phyloP scores from a whole-genome alignment of 371 early-diverging fungal species.

The Catenaria anguillulae region DNA sequence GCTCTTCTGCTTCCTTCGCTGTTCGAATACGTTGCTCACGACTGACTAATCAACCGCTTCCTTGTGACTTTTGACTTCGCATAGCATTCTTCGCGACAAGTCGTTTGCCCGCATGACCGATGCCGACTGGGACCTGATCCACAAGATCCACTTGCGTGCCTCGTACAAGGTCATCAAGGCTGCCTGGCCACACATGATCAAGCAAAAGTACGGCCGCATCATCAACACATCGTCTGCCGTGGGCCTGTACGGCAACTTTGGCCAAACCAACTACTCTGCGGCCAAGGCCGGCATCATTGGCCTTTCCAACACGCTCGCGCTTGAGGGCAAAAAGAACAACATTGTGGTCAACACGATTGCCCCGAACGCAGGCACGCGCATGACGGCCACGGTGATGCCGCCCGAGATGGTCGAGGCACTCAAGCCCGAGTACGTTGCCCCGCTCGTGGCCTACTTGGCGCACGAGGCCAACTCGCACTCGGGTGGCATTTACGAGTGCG shows the following conservation, averaged over 20 bases:
- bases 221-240: slow-evolving; percentile 81
- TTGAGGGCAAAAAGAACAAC: slow-evolving; percentile 49
- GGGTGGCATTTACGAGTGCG: slow-evolving; percentile 54
- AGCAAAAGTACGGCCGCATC: slow-evolving; percentile 57
- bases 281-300: slow-evolving; percentile 59
- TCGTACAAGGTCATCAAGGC: slow-evolving; percentile 53
- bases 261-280: slow-evolving; percentile 90
- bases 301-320: slow-evolving; percentile 53
- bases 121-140: slow-evolving; percentile 55
- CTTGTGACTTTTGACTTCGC: too few relatives aligned
- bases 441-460: slow-evolving; percentile 50
- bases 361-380: slow-evolving; percentile 60
- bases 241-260: slow-evolving; percentile 98
- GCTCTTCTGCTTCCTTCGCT: too few relatives aligned
- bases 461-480: slow-evolving; percentile 39
- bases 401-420: slow-evolving; percentile 59
- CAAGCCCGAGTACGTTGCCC: slow-evolving; percentile 65
- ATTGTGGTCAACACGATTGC: slow-evolving; percentile 57
- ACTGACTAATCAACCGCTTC: too few relatives aligned
- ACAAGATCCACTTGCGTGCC: slow-evolving; percentile 51
- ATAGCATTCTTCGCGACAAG: slow-evolving; percentile 60
- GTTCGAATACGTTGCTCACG: too few relatives aligned
- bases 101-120: slow-evolving; percentile 50
- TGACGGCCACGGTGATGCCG: slow-evolving; percentile 67
- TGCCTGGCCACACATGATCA: slow-evolving; percentile 54